Evolutionary conservation across 176 grass and related monocot species (phyloP).

Genomic region (Hsuehochloa calcarea): DNA sequence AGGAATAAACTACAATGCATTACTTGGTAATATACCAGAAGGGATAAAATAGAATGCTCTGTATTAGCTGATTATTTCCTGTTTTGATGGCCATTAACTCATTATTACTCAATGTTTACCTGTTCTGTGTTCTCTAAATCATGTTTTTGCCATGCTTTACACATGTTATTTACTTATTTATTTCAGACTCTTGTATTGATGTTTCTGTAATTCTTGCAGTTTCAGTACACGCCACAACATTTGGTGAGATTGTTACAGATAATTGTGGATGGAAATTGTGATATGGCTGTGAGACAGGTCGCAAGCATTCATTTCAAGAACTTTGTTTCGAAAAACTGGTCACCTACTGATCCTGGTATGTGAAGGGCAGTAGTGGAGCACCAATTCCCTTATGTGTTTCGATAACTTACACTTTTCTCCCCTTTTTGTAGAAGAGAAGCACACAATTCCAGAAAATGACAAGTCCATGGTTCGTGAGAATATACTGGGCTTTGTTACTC

Average conservation of each 20-base stretch:
- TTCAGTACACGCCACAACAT: slow-evolving; percentile 75
- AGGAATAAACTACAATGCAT: neutral
- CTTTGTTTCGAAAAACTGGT: slow-evolving; percentile 83
- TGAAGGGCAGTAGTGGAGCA: neutral
- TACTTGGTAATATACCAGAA: neutral
- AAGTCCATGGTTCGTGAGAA: slow-evolving; percentile 73
- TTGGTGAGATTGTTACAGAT: slow-evolving; percentile 82
- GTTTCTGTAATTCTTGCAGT: slow-evolving; percentile 49
- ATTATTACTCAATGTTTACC: neutral
- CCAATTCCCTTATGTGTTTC: neutral
- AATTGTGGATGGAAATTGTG: slow-evolving; percentile 73
- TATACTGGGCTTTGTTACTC: slow-evolving; percentile 79
- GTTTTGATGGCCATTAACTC: neutral
- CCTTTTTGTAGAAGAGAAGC: slow-evolving; percentile 48
- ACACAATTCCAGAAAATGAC: slow-evolving; percentile 70
- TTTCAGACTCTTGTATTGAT: slow-evolving; percentile 1
- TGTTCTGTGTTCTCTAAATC: neutral
- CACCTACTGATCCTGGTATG: slow-evolving; percentile 59
- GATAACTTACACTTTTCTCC: neutral
- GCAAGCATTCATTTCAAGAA: slow-evolving; percentile 99
- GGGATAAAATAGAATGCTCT: slow-evolving; percentile 1
- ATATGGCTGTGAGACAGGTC: slow-evolving; percentile 80
- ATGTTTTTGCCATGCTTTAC: neutral
- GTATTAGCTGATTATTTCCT: neutral
- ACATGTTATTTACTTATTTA: slow-evolving; percentile 1